These are phyloP conservation scores for Inga leiocalycina DNA, from an alignment of 306 rosid genomes.

Conservation along the genomic window DNA sequence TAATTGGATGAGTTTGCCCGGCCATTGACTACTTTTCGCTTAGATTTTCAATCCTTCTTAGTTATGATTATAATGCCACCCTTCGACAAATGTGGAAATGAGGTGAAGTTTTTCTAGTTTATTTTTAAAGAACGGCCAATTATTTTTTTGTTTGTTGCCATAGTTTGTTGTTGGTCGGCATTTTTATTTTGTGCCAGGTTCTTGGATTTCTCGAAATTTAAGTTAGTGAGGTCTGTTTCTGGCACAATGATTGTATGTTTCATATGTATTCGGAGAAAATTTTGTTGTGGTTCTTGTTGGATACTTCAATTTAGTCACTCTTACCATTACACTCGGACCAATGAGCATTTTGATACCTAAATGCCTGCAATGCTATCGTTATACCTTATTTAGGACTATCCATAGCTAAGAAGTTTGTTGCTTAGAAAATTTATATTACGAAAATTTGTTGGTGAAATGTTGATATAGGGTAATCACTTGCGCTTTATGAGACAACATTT, in stretches of 20 bases:
- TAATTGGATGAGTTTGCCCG: slow-evolving; percentile 65
- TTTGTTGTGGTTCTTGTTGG: neutral
- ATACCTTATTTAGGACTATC: neutral
- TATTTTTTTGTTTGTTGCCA: neutral
- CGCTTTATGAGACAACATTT: too few species aligned
- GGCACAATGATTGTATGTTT: neutral
- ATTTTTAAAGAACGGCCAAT: neutral
- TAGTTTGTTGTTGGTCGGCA: neutral
- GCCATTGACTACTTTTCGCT: slow-evolving; percentile 34
- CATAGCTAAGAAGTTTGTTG: neutral
- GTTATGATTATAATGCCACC: slow-evolving; percentile 35
- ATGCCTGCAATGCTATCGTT: neutral
- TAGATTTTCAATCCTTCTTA: slow-evolving; percentile 36
- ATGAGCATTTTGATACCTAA: neutral
- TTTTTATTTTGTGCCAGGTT: neutral
- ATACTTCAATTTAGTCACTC: neutral
- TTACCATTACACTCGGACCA: neutral
- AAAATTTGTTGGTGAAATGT: neutral
- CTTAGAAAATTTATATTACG: too few species aligned
- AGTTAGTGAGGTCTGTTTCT: neutral
- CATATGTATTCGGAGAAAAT: neutral
- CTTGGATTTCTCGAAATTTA: neutral
- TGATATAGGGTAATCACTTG: too few species aligned
- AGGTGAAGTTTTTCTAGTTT: slow-evolving; percentile 27
- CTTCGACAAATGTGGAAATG: slow-evolving; percentile 46